Evolutionary conservation across 1,139 yeast species (phyloP).

Genomic region (Arxiozyma slooffiae): DNA sequence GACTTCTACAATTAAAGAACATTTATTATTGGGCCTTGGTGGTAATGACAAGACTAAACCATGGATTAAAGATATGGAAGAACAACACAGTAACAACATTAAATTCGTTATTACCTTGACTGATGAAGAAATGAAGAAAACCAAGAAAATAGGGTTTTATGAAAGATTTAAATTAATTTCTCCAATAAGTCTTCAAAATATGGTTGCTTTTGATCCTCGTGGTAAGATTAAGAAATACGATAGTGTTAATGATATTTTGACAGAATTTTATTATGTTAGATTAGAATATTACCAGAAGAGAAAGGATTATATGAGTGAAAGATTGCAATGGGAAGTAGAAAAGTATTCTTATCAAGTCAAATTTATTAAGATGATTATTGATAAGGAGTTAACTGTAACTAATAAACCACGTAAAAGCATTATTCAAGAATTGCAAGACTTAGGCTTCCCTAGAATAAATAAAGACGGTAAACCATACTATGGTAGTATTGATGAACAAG

Average conservation of each 20-base stretch:
- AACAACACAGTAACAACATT: constrained; percentile 78
- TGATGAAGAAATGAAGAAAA: constrained; percentile 74
- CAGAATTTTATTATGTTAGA: constrained; percentile 77
- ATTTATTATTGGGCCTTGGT: constrained; percentile 57
- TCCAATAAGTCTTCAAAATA: constrained; percentile 62
- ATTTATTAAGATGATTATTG: constrained; percentile 84
- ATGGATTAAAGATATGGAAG: constrained; percentile 94
- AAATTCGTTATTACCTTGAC: constrained; percentile 68
- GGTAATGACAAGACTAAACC: constrained; percentile 64
- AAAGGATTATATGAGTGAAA: constrained; percentile 66
- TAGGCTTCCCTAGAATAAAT: constrained; percentile 68
- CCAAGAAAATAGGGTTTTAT: constrained; percentile 62
- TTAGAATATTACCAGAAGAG: constrained; percentile 85
- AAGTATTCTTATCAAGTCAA: constrained; percentile 77
- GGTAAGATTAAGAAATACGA: constrained; percentile 83
- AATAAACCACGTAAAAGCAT: constrained; percentile 64
- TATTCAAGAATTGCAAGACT: constrained; percentile 50
- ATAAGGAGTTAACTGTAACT: constrained; percentile 54
- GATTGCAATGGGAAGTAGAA: constrained; percentile 63
- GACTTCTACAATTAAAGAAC: constrained; percentile 87
- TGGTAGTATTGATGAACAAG: constrained; percentile 28
- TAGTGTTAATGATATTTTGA: constrained; percentile 63
- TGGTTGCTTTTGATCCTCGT: constrained; percentile 94
- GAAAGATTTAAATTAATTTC: constrained; percentile 74
- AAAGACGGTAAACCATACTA: constrained; percentile 53